A percentile compares a stretch with the other conserved stretches of the same genome.
phyloP scores from a whole-genome alignment of 345 rosid species.

The Cochlearia excelsa region DNA sequence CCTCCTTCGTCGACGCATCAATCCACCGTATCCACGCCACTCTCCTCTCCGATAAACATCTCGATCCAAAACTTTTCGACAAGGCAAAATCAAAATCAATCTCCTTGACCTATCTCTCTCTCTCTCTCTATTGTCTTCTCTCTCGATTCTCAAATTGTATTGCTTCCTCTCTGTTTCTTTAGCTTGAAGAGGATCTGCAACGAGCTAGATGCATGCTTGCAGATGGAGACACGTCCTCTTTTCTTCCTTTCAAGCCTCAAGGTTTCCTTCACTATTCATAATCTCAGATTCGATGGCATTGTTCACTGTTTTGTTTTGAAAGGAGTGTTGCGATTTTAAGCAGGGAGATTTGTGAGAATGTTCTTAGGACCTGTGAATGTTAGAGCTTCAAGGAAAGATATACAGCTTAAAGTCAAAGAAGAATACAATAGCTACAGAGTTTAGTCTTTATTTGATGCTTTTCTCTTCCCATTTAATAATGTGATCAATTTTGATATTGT shows the following conservation, averaged over 20 bases:
- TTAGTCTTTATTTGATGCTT: constrained; percentile 1
- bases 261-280: constrained; percentile 35
- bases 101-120: neutral
- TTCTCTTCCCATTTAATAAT: neutral
- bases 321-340: neutral
- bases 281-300: constrained; percentile 10
- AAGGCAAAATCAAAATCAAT: constrained; percentile 43
- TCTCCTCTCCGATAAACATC: constrained; percentile 35
- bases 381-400: constrained; percentile 77
- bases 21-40: constrained; percentile 62
- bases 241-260: constrained; percentile 68
- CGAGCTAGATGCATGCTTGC: constrained; percentile 61
- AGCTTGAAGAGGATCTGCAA: constrained; percentile 84
- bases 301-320: neutral
- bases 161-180: neutral
- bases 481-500: too few species aligned
- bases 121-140: neutral
- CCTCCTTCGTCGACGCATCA: constrained; percentile 67
- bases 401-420: constrained; percentile 95
- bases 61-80: constrained; percentile 57
- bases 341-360: constrained; percentile 76
- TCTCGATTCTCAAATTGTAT: neutral
- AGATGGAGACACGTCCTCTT: constrained; percentile 84
- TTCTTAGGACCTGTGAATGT: constrained; percentile 96
- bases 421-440: constrained; percentile 96